Conservation (phyloP, 768 basidiomycete genomes). For the Coprinellus micaceus region DNA sequence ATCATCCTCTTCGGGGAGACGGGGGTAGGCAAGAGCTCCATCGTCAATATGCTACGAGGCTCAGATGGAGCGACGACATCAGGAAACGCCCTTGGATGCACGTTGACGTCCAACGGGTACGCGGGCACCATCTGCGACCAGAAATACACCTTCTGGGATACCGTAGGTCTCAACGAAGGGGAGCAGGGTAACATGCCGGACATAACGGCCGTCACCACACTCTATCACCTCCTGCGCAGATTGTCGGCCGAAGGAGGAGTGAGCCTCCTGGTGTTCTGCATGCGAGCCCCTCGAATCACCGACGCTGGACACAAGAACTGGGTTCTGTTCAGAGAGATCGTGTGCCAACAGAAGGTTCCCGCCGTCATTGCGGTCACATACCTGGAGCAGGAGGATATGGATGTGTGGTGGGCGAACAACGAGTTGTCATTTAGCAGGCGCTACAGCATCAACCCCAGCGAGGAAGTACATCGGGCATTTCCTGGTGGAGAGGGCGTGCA, state of each 20-base stretch:
- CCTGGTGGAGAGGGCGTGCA: slow-evolving; percentile 7
- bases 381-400: slow-evolving; percentile 29
- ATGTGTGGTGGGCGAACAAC: slow-evolving; percentile 34
- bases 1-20: slow-evolving; percentile 38
- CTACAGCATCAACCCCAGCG: slow-evolving; percentile 14
- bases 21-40: slow-evolving; percentile 28
- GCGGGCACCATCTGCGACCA: slow-evolving; percentile 21
- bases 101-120: slow-evolving; percentile 27
- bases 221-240: slow-evolving; percentile 9
- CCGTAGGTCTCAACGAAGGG: slow-evolving; percentile 37
- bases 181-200: slow-evolving; percentile 17
- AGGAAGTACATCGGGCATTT: neutral
- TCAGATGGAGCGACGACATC: slow-evolving; percentile 25
- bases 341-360: slow-evolving; percentile 33
- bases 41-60: slow-evolving; percentile 31
- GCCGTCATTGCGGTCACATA: slow-evolving; percentile 34
- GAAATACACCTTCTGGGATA: slow-evolving; percentile 32
- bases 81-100: slow-evolving; percentile 30
- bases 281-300: slow-evolving; percentile 7
- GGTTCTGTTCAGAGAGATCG: slow-evolving; percentile 30
- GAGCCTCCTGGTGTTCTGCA: slow-evolving; percentile 10
- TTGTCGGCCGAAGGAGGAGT: neutral
- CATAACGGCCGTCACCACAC: slow-evolving; percentile 13
- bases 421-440: slow-evolving; percentile 19
- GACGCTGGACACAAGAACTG: slow-evolving; percentile 26